phyloP scores from a whole-genome alignment of 345 rosid genomes.

The Sisymbrium irio region DNA sequence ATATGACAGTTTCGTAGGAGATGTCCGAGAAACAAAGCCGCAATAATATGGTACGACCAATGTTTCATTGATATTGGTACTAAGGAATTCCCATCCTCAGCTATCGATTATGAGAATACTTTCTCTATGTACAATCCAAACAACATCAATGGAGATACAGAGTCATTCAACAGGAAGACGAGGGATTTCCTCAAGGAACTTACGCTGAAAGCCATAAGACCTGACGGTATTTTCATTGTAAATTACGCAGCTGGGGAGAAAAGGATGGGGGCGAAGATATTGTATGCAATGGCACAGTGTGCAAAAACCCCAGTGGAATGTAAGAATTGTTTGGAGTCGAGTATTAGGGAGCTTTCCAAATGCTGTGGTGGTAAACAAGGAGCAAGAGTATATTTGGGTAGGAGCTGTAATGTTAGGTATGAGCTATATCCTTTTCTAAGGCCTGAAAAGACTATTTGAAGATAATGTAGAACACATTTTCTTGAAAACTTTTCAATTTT shows the following conservation, averaged over 20 bases:
- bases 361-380: constrained; percentile 27
- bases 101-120: not conserved
- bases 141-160: constrained; percentile 23
- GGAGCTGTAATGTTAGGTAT: constrained; percentile 18
- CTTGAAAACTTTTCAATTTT: not conserved
- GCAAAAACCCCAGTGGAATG: not conserved
- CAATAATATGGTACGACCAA: constrained; percentile 45
- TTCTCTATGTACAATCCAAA: constrained; percentile 14
- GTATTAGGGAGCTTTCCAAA: constrained; percentile 12
- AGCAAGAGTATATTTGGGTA: not conserved
- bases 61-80: constrained; percentile 48
- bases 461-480: not conserved
- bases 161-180: constrained; percentile 31
- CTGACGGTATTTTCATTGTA: not conserved
- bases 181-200: constrained; percentile 17
- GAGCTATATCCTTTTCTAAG: constrained; percentile 23
- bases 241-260: not conserved
- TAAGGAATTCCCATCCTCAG: not conserved
- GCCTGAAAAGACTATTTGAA: not conserved
- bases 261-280: not conserved
- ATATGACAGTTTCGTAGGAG: not conserved
- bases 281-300: constrained; percentile 14
- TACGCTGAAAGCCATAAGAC: not conserved
- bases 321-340: constrained; percentile 14
- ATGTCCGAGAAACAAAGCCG: constrained; percentile 41